Evolutionary conservation across 768 basidiomycete genomes (phyloP), one percentile per base, ranked within the genome.

Genomic region (Tricholoma furcatifolium): DNA sequence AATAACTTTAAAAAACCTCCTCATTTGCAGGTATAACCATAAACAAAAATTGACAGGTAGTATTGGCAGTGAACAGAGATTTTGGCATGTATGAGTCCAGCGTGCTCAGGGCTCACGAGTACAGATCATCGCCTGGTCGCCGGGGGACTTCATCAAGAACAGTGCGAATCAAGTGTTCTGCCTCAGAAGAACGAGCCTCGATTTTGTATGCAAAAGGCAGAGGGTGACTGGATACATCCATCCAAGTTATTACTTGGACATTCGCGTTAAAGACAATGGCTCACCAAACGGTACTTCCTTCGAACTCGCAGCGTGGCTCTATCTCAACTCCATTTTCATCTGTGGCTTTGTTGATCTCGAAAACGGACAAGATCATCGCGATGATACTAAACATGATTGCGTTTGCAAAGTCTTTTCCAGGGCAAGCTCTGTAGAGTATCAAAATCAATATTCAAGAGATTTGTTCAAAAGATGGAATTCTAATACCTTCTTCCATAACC

Each of bases 401-500:
- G 14, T 67, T 63, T 10, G 65, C 69, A 23, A 70, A 54, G 41
- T 65, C 61, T 7, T 58, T 59, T 8, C 70, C 70, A 36, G 69
- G 67, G 53, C 67, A 67, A 8, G 62, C 56, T 6, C 65, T 49
- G 12, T 24, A 8, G 24, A 21, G 32, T 7, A 27, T 4, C 7
- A 27, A 27, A 27, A 27, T 27, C 3, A 27, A 27, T 27, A 4
- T 27, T 3, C 27, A 3, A 4, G 27, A 27, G 4, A 27, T 7
- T 4, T 27, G 27, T 27, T 27, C n/a, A n/a, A n/a, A 7, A 14
- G 11, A 46, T 18, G 40, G 17, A 50, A 38, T 2, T 1, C 15
- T 27, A n/a, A 18, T 40, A 64, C 66, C 78, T 69, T 60, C 79
- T 61, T 7, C 79, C 78, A 43, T 76, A 80, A 1, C 78, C 78